Percentiles rank a stretch among this genome's conserved stretches.
Evolutionary conservation across 192 early-diverging fungal species (phyloP).

Genomic region (Geranomyces variabilis): DNA sequence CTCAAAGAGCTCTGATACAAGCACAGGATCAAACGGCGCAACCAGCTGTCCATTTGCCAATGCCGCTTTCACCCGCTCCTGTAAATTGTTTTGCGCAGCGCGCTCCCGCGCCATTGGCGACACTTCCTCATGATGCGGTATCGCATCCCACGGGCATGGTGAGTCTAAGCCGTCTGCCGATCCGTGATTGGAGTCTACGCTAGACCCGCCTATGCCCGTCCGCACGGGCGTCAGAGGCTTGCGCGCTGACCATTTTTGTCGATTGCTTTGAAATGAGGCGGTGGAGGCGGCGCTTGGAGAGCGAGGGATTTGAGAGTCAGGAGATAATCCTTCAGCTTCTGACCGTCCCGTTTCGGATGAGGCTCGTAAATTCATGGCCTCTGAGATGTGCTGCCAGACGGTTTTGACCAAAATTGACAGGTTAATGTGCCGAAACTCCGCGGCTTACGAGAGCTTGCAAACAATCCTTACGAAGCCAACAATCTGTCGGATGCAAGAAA

Average conservation of each 20-base stretch:
- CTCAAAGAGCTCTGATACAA: constrained; percentile 38
- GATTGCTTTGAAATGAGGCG: constrained; percentile 2
- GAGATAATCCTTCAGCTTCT: not conserved
- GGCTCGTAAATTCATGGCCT: not conserved
- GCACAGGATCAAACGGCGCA: constrained; percentile 22
- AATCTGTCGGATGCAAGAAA: too few relatives aligned
- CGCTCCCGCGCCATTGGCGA: not conserved
- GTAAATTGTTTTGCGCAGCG: not conserved
- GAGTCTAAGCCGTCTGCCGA: constrained; percentile 7
- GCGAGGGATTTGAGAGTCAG: not conserved
- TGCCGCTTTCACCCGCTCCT: not conserved
- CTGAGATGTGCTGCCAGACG: too few relatives aligned
- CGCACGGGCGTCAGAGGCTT: not conserved
- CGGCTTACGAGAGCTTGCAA: too few relatives aligned
- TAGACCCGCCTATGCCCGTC: not conserved
- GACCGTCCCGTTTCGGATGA: not conserved
- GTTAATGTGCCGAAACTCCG: too few relatives aligned
- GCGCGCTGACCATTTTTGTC: constrained; percentile 5
- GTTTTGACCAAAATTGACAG: too few relatives aligned
- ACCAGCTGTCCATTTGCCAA: constrained; percentile 3
- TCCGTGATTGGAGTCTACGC: not conserved
- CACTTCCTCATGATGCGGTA: not conserved
- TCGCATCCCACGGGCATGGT: not conserved
- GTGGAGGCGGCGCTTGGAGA: constrained; percentile 7
- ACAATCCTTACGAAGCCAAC: too few relatives aligned